Evolutionary conservation across 345 rosid genomes (phyloP), one percentile per base, ranked within the genome.

Genomic region (Dimocarpus longan): DNA sequence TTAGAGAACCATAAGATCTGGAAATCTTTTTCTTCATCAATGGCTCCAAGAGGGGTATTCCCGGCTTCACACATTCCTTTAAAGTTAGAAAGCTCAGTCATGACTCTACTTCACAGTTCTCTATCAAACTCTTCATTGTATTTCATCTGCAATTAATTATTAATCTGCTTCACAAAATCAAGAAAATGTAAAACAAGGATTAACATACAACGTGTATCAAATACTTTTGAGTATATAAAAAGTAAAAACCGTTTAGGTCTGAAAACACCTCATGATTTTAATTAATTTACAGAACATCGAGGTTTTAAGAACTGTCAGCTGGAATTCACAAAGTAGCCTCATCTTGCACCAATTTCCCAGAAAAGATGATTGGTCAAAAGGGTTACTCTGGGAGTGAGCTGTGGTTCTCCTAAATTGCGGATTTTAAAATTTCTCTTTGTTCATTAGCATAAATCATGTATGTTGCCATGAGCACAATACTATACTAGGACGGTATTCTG

Each of bases 101-200:
- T 52, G 52, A 54, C 6, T 65, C 56, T 52, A 65, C 26, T 60
- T 8, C 63, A 5, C 62, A 46, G 60, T 28, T 48, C 56, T 39
- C 60, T 24, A 39, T 68, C 84, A 19, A 77, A 70, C 56, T 37
- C 66, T 46, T 71, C 44, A 73, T 24, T 7, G 65, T 19, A 24
- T 56, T 77, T 46, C 22, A 37, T 1, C 21, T 3, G 32, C 6
- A 81, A 11, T 26, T 46, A n/a, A n/a, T n/a, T n/a, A n/a, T n/a
- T n/a, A 40, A 54, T 60, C 79, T 74, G 76, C 32, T 11, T 66
- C 70, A 60, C 44, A 62, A 46, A 50, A n/a, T 13, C 10, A 32
- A 32, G 2, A 32, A 32, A 32, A 32, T 32, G 39, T 11, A 42
- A 59, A 48, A 11, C 4, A 22, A 32, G 2, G 4, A 8, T 19